Percentiles rank a stretch among this genome's conserved stretches.
Conservation (phyloP, 225 moss, liverwort and hornwort genomes). For the Climacium dendroides region DNA sequence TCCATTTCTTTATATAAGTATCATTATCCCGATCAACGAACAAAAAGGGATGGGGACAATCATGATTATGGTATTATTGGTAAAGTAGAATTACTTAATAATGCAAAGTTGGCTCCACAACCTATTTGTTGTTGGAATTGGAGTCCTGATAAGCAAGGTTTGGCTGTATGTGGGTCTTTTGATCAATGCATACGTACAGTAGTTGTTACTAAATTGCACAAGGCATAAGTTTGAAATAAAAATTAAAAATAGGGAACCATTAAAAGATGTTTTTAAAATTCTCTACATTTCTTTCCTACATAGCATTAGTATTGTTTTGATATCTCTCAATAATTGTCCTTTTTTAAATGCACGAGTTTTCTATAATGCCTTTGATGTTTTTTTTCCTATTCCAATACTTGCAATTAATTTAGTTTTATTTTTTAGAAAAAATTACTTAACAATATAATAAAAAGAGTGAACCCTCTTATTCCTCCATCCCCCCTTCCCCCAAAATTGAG, state of each 20-base stretch:
- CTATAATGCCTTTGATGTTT: neutral
- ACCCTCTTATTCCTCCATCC: too few relatives aligned
- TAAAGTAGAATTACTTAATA: conserved; percentile 50
- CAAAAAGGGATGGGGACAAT: conserved; percentile 23
- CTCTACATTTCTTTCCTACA: accelerated
- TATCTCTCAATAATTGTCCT: too few relatives aligned
- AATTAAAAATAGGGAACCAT: neutral
- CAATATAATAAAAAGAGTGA: too few relatives aligned
- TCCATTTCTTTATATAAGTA: conserved; percentile 76
- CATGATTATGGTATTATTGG: conserved; percentile 50
- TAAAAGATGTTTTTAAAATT: neutral
- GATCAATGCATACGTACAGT: conserved; percentile 75
- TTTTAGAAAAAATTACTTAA: neutral
- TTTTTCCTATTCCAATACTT: neutral
- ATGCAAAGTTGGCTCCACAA: conserved; percentile 54
- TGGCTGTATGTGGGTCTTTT: conserved; percentile 81
- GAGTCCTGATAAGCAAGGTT: conserved; percentile 66
- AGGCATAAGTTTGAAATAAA: neutral
- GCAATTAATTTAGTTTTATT: neutral
- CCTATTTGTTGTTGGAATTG: conserved; percentile 80
- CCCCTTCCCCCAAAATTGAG: too few relatives aligned
- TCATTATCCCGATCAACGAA: conserved; percentile 64
- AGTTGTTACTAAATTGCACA: conserved; percentile 68
- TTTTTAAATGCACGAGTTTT: neutral
- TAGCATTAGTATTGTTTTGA: neutral